Conservation (phyloP, 495 filamentous ascomycete species). For the Neurospora sp. region DNA sequence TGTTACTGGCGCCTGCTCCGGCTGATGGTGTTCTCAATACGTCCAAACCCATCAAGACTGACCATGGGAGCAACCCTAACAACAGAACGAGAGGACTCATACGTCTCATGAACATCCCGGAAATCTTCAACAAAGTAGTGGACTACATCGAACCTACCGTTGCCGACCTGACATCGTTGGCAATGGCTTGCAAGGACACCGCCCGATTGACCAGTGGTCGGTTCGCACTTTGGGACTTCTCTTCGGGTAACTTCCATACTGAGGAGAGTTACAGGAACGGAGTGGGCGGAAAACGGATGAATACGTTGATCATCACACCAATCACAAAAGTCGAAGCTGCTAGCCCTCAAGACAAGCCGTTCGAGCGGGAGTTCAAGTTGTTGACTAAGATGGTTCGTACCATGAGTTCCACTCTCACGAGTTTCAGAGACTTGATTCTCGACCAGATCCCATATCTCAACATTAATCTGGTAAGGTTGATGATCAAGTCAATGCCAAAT, state of each 20-base stretch:
- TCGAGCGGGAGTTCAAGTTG: slow-evolving; percentile 1
- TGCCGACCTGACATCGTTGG: slow-evolving; percentile 9
- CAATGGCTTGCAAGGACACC: slow-evolving; percentile 4
- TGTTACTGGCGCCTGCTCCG: neutral
- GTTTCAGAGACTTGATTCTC: slow-evolving; percentile 12
- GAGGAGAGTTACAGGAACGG: neutral
- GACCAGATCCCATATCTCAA: slow-evolving; percentile 15
- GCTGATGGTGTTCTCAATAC: neutral
- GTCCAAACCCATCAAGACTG: neutral
- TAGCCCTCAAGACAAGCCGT: neutral
- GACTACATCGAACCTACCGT: slow-evolving; percentile 3
- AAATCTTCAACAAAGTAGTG: slow-evolving; percentile 2
- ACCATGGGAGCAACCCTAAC: neutral
- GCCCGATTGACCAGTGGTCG: neutral
- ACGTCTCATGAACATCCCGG: neutral
- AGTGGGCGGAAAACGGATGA: neutral
- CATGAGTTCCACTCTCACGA: neutral
- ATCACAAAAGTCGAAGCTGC: neutral
- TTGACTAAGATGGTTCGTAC: slow-evolving; percentile 1
- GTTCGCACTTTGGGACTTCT: slow-evolving; percentile 8
- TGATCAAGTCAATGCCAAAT: slow-evolving; percentile 17
- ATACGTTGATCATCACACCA: slow-evolving; percentile 7
- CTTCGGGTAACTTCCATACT: neutral
- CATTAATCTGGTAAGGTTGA: slow-evolving; percentile 5
- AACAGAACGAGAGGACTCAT: neutral